Conservation (phyloP, 1,284 basidiomycete genomes). For the Bothia castanella region DNA sequence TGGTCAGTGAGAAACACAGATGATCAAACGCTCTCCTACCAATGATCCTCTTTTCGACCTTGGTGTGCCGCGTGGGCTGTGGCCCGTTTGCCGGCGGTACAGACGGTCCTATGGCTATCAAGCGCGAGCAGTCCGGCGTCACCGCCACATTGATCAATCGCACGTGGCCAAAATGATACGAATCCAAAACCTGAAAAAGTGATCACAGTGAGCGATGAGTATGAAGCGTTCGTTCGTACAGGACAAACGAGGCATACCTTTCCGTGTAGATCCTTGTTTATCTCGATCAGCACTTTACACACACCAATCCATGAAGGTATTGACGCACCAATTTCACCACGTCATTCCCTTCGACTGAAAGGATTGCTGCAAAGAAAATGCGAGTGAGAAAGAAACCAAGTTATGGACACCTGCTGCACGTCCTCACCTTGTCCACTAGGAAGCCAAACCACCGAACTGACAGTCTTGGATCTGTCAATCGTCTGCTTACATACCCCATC, state of each 20-base stretch:
- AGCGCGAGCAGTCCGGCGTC: conserved; percentile 57
- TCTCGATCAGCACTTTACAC: conserved; percentile 1
- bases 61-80: conserved; percentile 62
- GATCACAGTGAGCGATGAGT: not conserved
- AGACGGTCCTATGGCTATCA: conserved; percentile 68
- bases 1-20: conserved; percentile 1
- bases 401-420: too few relatives aligned
- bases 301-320: not conserved
- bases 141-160: conserved; percentile 73
- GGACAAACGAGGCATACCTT: conserved; percentile 31
- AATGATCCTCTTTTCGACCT: conserved; percentile 71
- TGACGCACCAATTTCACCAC: conserved; percentile 51
- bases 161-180: conserved; percentile 63
- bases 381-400: conserved; percentile 32
- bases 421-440: conserved; percentile 56
- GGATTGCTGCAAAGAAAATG: conserved; percentile 14
- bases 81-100: conserved; percentile 56
- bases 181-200: conserved; percentile 40
- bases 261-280: conserved; percentile 49
- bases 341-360: conserved; percentile 50
- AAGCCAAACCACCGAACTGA: conserved; percentile 70
- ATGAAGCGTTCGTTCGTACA: not conserved
- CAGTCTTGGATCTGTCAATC: conserved; percentile 55
- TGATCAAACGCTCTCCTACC: conserved; percentile 40
- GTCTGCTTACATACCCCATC: conserved; percentile 69